Conservation (phyloP, 23 red algal genomes). For the Cyanidioschyzon merolae region DNA sequence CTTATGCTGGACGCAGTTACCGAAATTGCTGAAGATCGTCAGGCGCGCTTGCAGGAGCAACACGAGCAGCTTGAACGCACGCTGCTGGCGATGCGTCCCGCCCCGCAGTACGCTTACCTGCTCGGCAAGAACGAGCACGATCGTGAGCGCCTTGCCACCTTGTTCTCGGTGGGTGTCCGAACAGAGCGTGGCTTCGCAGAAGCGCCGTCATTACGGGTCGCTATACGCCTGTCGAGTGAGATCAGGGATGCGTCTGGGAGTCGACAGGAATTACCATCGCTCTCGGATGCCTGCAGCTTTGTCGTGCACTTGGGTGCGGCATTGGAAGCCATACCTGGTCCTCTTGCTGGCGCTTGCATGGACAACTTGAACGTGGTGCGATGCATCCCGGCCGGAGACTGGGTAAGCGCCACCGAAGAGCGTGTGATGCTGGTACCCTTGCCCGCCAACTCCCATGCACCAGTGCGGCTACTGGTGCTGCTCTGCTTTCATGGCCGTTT, state of each 20-base stretch:
- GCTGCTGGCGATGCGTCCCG: not conserved
- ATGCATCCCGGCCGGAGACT: not conserved
- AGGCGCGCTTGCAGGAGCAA: not conserved
- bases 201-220: not conserved
- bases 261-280: not conserved
- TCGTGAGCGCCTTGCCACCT: not conserved
- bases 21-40: not conserved
- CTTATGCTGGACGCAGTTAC: not conserved
- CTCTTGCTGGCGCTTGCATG: not conserved
- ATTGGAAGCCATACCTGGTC: not conserved
- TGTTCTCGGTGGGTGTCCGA: not conserved
- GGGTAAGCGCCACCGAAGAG: not conserved
- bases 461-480: not conserved
- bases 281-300: not conserved
- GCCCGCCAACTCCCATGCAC: not conserved
- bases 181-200: not conserved
- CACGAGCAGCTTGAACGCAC: not conserved
- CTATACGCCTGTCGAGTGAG: not conserved
- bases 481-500: not conserved
- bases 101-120: not conserved
- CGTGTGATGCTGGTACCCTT: not conserved
- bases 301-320: not conserved
- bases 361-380: not conserved
- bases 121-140: not conserved
- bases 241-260: not conserved